A percentile compares a stretch with the other conserved stretches of the same genome.
Evolutionary conservation across 768 basidiomycete genomes (phyloP).

Genomic region (Pisolithus sp.): DNA sequence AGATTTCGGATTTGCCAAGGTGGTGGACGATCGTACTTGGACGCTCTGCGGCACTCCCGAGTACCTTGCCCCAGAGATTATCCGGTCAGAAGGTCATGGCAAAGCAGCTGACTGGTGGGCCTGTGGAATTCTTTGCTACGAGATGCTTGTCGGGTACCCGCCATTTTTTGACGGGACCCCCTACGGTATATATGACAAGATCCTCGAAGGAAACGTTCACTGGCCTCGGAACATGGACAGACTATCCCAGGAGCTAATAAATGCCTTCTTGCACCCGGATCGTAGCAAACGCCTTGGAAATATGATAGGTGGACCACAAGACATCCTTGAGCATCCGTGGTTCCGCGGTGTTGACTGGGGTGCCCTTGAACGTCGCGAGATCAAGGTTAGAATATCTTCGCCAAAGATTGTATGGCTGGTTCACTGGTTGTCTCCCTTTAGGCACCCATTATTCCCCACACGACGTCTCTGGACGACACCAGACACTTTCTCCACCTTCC

Average conservation of each 20-base stretch:
- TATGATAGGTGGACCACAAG: slow-evolving; percentile 85
- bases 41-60: slow-evolving; percentile 95
- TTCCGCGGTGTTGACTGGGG: slow-evolving; percentile 94
- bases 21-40: slow-evolving; percentile 96
- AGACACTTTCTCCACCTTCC: slow-evolving; percentile 81
- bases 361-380: slow-evolving; percentile 78
- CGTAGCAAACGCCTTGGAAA: slow-evolving; percentile 89
- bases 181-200: slow-evolving; percentile 97
- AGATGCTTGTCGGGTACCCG: slow-evolving; percentile 98
- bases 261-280: slow-evolving; percentile 86
- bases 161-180: slow-evolving; percentile 99
- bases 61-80: slow-evolving; percentile 97
- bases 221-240: slow-evolving; percentile 91
- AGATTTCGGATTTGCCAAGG: slow-evolving; percentile 97
- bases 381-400: slow-evolving; percentile 51
- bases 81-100: slow-evolving; percentile 94
- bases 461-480: slow-evolving; percentile 74
- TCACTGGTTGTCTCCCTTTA: slow-evolving; percentile 23
- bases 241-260: slow-evolving; percentile 83
- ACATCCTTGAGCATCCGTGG: slow-evolving; percentile 90
- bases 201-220: slow-evolving; percentile 77
- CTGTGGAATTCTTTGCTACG: slow-evolving; percentile 92
- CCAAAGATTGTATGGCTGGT: not conserved
- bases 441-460: slow-evolving; percentile 85
- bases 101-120: slow-evolving; percentile 99